phyloP scores from a whole-genome alignment of 108 stramenopile species.

The Skeletonema potamos region DNA sequence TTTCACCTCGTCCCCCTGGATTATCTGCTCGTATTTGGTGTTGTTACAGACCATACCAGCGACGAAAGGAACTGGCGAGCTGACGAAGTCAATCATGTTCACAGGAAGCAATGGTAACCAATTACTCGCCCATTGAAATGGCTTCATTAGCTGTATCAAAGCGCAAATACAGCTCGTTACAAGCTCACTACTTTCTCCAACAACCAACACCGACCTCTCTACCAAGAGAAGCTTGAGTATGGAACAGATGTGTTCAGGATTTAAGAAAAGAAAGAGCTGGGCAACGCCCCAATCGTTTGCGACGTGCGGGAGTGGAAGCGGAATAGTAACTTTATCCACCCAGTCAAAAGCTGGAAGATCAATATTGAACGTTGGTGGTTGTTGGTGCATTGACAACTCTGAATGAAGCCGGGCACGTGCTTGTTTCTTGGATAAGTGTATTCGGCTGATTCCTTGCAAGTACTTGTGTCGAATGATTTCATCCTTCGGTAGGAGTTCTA shows the following conservation, averaged over 20 bases:
- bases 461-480: neutral
- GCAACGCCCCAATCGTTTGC: constrained; percentile 16
- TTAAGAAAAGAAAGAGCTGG: neutral
- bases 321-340: neutral
- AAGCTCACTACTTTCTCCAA: constrained; percentile 8
- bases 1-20: constrained; percentile 11
- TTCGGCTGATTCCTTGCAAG: neutral
- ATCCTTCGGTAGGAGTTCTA: neutral
- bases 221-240: constrained; percentile 10
- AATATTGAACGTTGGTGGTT: neutral
- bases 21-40: neutral
- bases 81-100: constrained; percentile 19
- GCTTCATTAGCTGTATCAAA: constrained; percentile 2
- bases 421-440: constrained; percentile 1
- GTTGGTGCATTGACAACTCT: neutral
- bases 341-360: constrained; percentile 8
- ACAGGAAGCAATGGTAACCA: constrained; percentile 13
- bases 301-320: constrained; percentile 17
- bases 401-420: neutral
- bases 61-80: constrained; percentile 29
- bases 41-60: constrained; percentile 9
- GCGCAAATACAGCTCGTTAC: constrained; percentile 5
- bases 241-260: neutral
- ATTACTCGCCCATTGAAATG: constrained; percentile 8
- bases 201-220: constrained; percentile 6